Percentiles rank a stretch among this genome's conserved stretches.
Conservation (phyloP, 2,329 filamentous ascomycete species). For the Lanzia echinophila region DNA sequence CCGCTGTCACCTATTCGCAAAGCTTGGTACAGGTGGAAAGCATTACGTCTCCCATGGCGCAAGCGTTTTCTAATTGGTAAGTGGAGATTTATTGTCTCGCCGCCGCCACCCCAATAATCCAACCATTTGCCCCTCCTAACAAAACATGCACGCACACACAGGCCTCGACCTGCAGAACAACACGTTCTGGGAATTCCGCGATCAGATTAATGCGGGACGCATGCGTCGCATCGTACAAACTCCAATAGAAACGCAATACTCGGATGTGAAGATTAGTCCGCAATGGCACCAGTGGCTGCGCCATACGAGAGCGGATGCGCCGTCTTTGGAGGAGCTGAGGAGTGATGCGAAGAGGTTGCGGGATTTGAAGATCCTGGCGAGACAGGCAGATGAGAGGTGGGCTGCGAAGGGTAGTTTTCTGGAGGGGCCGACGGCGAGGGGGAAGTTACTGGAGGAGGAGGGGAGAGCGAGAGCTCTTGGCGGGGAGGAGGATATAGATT, state of each 20-base stretch:
- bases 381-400: constrained; percentile 58
- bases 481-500: not conserved
- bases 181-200: constrained; percentile 63
- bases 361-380: constrained; percentile 49
- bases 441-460: not conserved
- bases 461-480: not conserved
- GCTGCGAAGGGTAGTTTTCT: constrained; percentile 48
- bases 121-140: not conserved
- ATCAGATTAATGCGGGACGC: constrained; percentile 35
- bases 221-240: constrained; percentile 58
- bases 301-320: constrained; percentile 48
- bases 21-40: constrained; percentile 55
- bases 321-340: constrained; percentile 50
- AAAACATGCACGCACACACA: constrained; percentile 26
- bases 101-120: not conserved
- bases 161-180: constrained; percentile 60
- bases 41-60: constrained; percentile 55
- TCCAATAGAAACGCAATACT: constrained; percentile 46
- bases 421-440: constrained; percentile 32
- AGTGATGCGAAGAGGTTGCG: constrained; percentile 46
- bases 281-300: constrained; percentile 66
- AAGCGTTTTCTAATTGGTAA: constrained; percentile 55
- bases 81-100: constrained; percentile 19
- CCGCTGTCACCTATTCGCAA: constrained; percentile 19
- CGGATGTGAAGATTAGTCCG: constrained; percentile 50